Evolutionary conservation across 202 grass and related monocot genomes (phyloP), one percentile per base, ranked within the genome.

Genomic region (Setaria italica): DNA sequence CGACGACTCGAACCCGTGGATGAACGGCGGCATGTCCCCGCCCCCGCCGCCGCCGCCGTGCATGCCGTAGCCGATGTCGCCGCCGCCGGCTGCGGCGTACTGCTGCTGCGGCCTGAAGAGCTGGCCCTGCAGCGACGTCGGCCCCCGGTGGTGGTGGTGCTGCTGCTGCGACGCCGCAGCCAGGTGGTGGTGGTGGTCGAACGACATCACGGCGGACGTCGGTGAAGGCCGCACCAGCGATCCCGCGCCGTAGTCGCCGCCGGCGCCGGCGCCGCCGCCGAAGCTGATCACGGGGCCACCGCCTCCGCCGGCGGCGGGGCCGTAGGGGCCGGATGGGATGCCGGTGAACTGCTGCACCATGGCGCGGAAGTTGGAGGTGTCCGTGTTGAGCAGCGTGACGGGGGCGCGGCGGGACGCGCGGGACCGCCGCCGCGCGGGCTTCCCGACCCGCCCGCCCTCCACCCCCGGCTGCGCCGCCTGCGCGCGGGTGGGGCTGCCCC

Each of bases 311-410:
- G 14, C 84, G 17, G 30, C 59, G 1, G 81, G 62, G 29, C 86
- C 74, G 84, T 90, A 92, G 5, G 93, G 90, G 3, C 84, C 85
- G 0, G 86, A 45, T 4, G 93, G 90, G 87, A 96, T 94, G 72
- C 96, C 96, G 11, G 96, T 99, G 90, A 99, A 96, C 80, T 99
- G 96, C 87, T 99, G 96, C 67, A 99, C 96, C 96, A 99, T 99
- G 66, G 91, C 92, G 19, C 96, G 93, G 76, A 99, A 99, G 78
- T 99, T 99, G 81, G 87, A 62, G 70, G 96, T 94, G 88, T 99
- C 93, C 9, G 96, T 99, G 90, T 94, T 99, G 72, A 99, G 93
- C 62, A 99, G 77, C 68, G 96, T 99, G 4, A 93, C 91, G 0
- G 96, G 96, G 1, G 96, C 93, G 32, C 96, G 70, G 5, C 93